phyloP scores from a whole-genome alignment of 352 stramenopile genomes.

The Pythium insidiosum region DNA sequence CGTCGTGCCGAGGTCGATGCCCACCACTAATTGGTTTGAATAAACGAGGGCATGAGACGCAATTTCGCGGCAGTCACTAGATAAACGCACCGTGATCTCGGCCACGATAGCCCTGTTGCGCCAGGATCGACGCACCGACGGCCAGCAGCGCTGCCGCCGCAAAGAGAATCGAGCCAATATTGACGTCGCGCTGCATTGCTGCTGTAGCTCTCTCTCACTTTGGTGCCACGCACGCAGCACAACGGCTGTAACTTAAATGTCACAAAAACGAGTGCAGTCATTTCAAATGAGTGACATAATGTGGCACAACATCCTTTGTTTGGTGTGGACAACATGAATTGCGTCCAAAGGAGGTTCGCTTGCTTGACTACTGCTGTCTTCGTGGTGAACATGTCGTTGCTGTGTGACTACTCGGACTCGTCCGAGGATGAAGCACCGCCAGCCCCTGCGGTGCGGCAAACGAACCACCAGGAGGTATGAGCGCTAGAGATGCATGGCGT shows the following conservation, averaged over 20 bases:
- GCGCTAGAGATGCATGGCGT: neutral
- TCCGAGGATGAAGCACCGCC: conserved; percentile 36
- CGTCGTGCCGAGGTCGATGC: conserved; percentile 69
- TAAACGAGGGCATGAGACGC: neutral
- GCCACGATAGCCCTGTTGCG: conserved; percentile 44
- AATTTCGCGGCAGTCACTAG: neutral
- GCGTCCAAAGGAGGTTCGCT: too few relatives aligned
- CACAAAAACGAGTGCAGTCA: too few relatives aligned
- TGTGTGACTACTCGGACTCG: conserved; percentile 58
- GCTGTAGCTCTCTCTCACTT: too few relatives aligned
- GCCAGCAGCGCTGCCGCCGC: conserved; percentile 26
- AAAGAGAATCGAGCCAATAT: conserved; percentile 34
- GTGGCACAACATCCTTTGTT: too few relatives aligned
- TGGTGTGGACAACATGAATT: too few relatives aligned
- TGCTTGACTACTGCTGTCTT: too few relatives aligned
- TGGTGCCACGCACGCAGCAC: too few relatives aligned
- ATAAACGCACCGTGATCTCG: conserved; percentile 27
- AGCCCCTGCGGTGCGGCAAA: too few relatives aligned
- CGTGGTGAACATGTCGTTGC: conserved; percentile 40
- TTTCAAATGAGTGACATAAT: too few relatives aligned
- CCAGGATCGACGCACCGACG: conserved; percentile 38
- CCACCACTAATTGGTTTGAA: conserved; percentile 26
- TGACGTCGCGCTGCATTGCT: too few relatives aligned
- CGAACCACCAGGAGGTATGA: too few relatives aligned
- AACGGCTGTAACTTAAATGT: too few relatives aligned